Percentiles rank a stretch among this genome's conserved stretches.
Conservation (phyloP, 2,329 filamentous ascomycete genomes). For the Emergomyces pasteurianus region DNA sequence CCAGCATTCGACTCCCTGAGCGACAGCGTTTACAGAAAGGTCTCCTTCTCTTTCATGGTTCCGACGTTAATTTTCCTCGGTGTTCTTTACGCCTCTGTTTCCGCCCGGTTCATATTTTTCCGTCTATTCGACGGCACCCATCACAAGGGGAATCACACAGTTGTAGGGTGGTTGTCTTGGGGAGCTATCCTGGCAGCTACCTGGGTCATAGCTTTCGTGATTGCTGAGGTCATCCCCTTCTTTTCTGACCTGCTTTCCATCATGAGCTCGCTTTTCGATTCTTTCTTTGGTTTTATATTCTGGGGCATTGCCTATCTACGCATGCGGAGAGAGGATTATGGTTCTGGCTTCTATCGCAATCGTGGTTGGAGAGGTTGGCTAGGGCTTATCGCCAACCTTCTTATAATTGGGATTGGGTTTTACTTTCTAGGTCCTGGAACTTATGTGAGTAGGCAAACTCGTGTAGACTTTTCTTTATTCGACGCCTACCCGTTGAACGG, state of each 20-base stretch:
- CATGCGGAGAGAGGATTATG: conserved; percentile 31
- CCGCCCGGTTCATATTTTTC: conserved; percentile 85
- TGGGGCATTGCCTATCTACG: conserved; percentile 42
- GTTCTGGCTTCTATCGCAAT: conserved; percentile 28
- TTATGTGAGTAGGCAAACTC: conserved; percentile 40
- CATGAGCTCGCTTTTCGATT: conserved; percentile 69
- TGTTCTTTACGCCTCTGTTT: conserved; percentile 81
- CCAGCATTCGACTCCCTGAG: conserved; percentile 79
- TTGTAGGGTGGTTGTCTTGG: conserved; percentile 73
- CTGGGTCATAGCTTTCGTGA: conserved; percentile 85
- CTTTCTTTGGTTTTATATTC: conserved; percentile 75
- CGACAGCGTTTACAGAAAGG: conserved; percentile 65
- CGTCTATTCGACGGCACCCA: conserved; percentile 67
- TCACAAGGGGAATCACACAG: conserved; percentile 70
- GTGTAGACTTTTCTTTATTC: background rate
- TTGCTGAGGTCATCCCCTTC: conserved; percentile 87
- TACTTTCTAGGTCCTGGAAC: conserved; percentile 74
- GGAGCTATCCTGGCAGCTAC: conserved; percentile 54
- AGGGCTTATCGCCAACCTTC: conserved; percentile 49
- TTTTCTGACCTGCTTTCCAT: conserved; percentile 57
- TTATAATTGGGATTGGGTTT: conserved; percentile 63
- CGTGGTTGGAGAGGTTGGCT: conserved; percentile 33
- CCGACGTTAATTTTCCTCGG: conserved; percentile 88
- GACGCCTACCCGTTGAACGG: background rate
- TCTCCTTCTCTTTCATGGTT: conserved; percentile 90